Evolutionary conservation across 1,139 yeast species (phyloP).

Genomic region (Entelexis sorbosivorans): DNA sequence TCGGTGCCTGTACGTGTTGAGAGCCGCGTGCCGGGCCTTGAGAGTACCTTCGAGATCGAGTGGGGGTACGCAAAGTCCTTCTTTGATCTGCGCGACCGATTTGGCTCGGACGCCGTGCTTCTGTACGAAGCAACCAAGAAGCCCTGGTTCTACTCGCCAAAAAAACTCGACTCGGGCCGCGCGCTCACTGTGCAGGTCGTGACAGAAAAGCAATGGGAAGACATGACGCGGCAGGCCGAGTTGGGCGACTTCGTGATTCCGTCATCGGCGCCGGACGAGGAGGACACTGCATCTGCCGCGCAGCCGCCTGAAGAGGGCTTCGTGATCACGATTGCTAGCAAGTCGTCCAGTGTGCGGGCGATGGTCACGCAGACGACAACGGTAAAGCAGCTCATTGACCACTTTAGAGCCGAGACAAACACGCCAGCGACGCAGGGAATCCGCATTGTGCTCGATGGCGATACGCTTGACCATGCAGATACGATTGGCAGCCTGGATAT

Average conservation of each 20-base stretch:
- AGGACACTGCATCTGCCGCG: conserved; percentile 6
- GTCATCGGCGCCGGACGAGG: conserved; percentile 15
- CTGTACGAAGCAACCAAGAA: conserved; percentile 4
- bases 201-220: conserved; percentile 11
- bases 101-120: conserved; percentile 10
- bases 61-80: conserved; percentile 6
- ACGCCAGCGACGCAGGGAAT: background rate
- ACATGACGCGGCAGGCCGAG: background rate
- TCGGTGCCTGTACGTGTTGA: conserved; percentile 1
- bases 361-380: conserved; percentile 9
- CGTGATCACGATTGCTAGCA: conserved; percentile 9
- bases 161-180: background rate
- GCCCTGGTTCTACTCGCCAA: conserved; percentile 8
- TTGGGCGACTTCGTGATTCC: background rate
- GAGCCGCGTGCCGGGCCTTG: conserved; percentile 10
- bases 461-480: conserved; percentile 2
- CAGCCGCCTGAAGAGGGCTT: conserved; percentile 23
- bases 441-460: conserved; percentile 17
- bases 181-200: conserved; percentile 5
- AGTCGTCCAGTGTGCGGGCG: conserved; percentile 3
- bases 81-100: conserved; percentile 7
- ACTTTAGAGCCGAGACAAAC: background rate
- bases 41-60: background rate
- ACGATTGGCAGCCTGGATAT: conserved; percentile 17
- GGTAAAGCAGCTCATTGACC: conserved; percentile 1